Evolutionary conservation across 2,329 filamentous ascomycete genomes (phyloP), one percentile per base, ranked within the genome.

Genomic region (Fonsecaea multimorphosa): DNA sequence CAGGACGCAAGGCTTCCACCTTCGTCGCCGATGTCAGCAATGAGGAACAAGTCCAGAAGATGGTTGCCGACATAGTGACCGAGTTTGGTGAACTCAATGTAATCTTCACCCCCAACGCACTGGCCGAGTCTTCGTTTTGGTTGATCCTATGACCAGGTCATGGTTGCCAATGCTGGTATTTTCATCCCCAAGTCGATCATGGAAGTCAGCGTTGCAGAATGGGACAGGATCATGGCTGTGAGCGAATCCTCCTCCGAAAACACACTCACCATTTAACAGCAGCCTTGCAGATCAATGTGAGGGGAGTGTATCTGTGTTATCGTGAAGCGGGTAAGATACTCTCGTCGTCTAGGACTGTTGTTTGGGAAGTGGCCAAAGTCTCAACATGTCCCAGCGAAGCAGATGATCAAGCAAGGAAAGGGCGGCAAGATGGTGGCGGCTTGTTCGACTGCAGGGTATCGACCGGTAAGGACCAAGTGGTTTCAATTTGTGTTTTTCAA

Each of bases 1-100:
- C 34, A 63, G 61, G 61, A 14, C 38, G 61, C 19, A 31, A 46
- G 7, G 11, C 40, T 12, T 34, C 29, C 24, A 56, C 36, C 1
- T 31, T 58, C 5, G 49, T 58, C 27, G 61, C 27, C 19, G 61
- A 63, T 36, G 61, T 63, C 38, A 63, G 51, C 14, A 22, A 44
- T 19, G 61, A 63, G 29, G 52, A 36, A 16, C 36, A 58, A 3
- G 61, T 63, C 40, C 11, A 52, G 32, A 44, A 56, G 29, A 49
- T 63, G 60, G 52, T 63, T 9, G 34, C 19, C 22, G 29, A 46
- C n/a, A n/a, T 40, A 1, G 61, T 63, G 16, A 9, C 38, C 5
- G 32, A 58, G 31, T 58, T 63, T 40, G 61, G 61, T 4, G 54
- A 63, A 49, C 44, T 63, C 12, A 63, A 63, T 40, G 61, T 58